phyloP scores from a whole-genome alignment of 352 stramenopile genomes.

The Phytophthora litchii region DNA sequence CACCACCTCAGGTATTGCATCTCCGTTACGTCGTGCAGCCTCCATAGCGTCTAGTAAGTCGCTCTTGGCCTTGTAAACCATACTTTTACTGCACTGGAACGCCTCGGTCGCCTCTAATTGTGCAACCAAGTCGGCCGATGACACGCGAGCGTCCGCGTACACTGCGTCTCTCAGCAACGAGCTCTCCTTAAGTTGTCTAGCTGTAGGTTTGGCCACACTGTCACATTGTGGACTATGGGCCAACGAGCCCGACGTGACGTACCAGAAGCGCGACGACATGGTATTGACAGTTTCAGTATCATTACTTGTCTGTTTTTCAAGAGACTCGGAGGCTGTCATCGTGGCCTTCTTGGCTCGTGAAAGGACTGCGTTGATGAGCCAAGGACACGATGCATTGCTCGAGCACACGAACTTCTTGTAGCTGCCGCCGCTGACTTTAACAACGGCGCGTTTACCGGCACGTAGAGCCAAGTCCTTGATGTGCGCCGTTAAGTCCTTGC shows the following conservation, averaged over 20 bases:
- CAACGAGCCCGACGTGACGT: conserved; percentile 56
- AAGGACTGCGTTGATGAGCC: conserved; percentile 57
- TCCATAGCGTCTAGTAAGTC: conserved; percentile 53
- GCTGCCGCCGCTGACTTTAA: conserved; percentile 55
- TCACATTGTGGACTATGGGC: conserved; percentile 42
- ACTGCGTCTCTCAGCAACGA: conserved; percentile 47
- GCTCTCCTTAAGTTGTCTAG: conserved; percentile 49
- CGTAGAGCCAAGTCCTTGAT: conserved; percentile 59
- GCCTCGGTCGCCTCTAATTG: conserved; percentile 36
- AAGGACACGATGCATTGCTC: conserved; percentile 42
- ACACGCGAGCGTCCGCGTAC: conserved; percentile 46
- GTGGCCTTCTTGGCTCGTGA: conserved; percentile 37
- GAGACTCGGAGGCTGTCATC: conserved; percentile 1
- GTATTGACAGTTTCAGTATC: no score
- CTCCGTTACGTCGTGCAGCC: conserved; percentile 16
- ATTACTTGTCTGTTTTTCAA: no score
- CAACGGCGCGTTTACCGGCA: conserved; percentile 47
- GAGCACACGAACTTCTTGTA: conserved; percentile 68
- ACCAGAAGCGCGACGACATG: conserved; percentile 39
- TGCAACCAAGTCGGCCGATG: conserved; percentile 43
- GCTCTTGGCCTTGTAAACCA: conserved; percentile 65
- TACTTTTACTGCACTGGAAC: conserved; percentile 55
- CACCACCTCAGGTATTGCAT: conserved; percentile 8
- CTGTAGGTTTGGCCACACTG: conserved; percentile 47
- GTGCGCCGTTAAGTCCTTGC: conserved; percentile 51